Evolutionary conservation across 371 early-diverging fungal genomes (phyloP).

Genomic region (Catenaria anguillulae): DNA sequence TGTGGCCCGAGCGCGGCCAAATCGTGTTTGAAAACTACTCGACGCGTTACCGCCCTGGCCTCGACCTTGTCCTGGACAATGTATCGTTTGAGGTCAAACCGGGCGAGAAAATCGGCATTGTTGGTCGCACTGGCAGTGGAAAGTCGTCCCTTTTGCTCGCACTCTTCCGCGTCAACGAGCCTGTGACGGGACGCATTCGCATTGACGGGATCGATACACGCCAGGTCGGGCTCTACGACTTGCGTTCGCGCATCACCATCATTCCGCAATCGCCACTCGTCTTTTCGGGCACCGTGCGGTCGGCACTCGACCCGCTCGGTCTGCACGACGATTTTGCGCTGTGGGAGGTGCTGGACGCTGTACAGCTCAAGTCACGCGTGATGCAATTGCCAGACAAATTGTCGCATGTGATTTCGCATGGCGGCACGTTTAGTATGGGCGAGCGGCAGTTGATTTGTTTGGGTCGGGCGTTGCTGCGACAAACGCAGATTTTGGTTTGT

Average conservation of each 20-base stretch:
- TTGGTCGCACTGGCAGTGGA: slow-evolving; percentile 2
- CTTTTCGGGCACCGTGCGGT: slow-evolving; percentile 68
- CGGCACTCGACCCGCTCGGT: slow-evolving; percentile 72
- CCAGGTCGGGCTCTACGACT: slow-evolving; percentile 53
- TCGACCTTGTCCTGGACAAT: slow-evolving; percentile 23
- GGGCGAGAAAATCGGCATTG: slow-evolving; percentile 18
- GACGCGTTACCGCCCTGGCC: slow-evolving; percentile 21
- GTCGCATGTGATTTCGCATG: not conserved
- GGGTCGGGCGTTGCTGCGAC: slow-evolving; percentile 27
- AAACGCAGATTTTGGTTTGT: slow-evolving; percentile 26
- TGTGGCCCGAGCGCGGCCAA: slow-evolving; percentile 25
- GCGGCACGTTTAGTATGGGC: slow-evolving; percentile 10
- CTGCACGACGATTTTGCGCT: slow-evolving; percentile 54
- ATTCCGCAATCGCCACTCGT: slow-evolving; percentile 94
- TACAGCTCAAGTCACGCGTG: slow-evolving; percentile 51
- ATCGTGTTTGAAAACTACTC: slow-evolving; percentile 23
- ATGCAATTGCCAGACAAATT: slow-evolving; percentile 46
- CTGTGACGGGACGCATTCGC: slow-evolving; percentile 46
- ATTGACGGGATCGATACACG: slow-evolving; percentile 77
- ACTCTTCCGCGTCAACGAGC: slow-evolving; percentile 60
- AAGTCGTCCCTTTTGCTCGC: slow-evolving; percentile 49
- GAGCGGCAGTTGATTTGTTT: slow-evolving; percentile 36
- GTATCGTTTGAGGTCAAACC: slow-evolving; percentile 21
- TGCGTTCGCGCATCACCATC: slow-evolving; percentile 64
- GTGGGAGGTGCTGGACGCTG: slow-evolving; percentile 64